These are phyloP conservation scores for Cytospora piceae DNA, from an alignment of 2,329 filamentous ascomycete genomes.

Conservation along the genomic window DNA sequence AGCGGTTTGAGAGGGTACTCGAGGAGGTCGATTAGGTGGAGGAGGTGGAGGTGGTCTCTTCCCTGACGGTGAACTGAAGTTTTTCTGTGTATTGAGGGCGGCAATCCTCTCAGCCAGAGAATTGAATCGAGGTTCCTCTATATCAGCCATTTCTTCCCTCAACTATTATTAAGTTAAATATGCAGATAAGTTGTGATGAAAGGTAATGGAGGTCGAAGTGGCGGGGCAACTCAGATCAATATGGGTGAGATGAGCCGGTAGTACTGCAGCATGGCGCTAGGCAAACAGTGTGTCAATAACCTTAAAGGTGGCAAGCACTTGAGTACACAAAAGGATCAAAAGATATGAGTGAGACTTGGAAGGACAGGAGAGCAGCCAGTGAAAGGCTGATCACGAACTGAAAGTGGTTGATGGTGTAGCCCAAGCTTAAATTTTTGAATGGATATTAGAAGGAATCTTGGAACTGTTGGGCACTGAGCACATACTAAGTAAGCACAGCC, in stretches of 20 bases:
- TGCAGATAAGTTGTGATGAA: conserved; percentile 8
- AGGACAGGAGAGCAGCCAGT: neutral
- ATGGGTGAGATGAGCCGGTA: conserved; percentile 17
- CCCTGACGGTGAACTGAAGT: conserved; percentile 50
- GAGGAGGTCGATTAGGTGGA: conserved; percentile 48
- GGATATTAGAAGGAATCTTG: conserved; percentile 9
- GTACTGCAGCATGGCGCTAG: neutral
- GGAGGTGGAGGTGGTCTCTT: conserved; percentile 52
- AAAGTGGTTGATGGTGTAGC: neutral
- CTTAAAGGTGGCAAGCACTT: too few species aligned
- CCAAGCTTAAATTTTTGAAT: neutral
- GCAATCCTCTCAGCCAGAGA: conserved; percentile 66
- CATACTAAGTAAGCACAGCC: conserved; percentile 16
- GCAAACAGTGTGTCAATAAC: neutral
- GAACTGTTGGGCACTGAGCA: conserved; percentile 9
- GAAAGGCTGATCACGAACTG: neutral
- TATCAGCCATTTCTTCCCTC: conserved; percentile 56
- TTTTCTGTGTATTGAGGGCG: conserved; percentile 64
- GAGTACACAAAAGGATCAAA: neutral
- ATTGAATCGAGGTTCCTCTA: conserved; percentile 64
- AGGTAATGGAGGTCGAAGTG: conserved; percentile 4
- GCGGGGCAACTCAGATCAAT: neutral
- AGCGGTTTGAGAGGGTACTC: conserved; percentile 42
- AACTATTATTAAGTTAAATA: conserved; percentile 1
- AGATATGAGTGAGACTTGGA: neutral